These are phyloP conservation scores for Wickerhamomyces bovis DNA, from an alignment of 805 yeast species.

Conservation along the genomic window DNA sequence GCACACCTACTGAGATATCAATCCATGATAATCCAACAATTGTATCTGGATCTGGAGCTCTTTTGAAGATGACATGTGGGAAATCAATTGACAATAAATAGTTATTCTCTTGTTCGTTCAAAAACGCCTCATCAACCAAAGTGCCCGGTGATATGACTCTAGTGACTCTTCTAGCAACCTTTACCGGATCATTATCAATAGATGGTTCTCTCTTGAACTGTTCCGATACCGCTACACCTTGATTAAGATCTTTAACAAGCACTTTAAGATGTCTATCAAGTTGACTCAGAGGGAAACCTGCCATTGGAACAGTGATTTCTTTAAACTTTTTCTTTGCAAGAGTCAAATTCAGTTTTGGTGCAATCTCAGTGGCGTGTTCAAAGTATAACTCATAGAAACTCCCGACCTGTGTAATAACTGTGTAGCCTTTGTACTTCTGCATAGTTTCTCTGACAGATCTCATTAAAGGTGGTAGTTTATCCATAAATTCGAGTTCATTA, in stretches of 20 bases:
- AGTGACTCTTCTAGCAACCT: conserved; percentile 61
- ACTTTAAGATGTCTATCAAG: conserved; percentile 67
- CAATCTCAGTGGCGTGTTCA: conserved; percentile 76
- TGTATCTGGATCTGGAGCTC: conserved; percentile 32
- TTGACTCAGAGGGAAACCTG: conserved; percentile 81
- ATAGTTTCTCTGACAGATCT: conserved; percentile 33
- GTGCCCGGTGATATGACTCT: conserved; percentile 92
- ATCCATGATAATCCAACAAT: conserved; percentile 79
- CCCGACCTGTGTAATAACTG: conserved; percentile 77
- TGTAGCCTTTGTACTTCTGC: conserved; percentile 43
- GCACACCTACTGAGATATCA: conserved; percentile 79
- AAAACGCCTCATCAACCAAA: conserved; percentile 75
- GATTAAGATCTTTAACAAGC: conserved; percentile 62
- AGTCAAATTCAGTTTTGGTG: conserved; percentile 64
- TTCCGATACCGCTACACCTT: conserved; percentile 79
- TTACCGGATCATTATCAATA: conserved; percentile 29
- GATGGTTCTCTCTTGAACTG: conserved; percentile 37
- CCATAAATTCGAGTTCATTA: not conserved
- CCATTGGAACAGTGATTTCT: conserved; percentile 57
- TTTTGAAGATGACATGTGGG: conserved; percentile 41
- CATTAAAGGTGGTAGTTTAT: conserved; percentile 29
- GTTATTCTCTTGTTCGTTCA: conserved; percentile 68
- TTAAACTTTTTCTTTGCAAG: conserved; percentile 51
- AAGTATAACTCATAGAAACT: conserved; percentile 84
- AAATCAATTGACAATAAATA: conserved; percentile 61